phyloP scores from a whole-genome alignment of 1,284 basidiomycete genomes.

The Jaminaea rosea region DNA sequence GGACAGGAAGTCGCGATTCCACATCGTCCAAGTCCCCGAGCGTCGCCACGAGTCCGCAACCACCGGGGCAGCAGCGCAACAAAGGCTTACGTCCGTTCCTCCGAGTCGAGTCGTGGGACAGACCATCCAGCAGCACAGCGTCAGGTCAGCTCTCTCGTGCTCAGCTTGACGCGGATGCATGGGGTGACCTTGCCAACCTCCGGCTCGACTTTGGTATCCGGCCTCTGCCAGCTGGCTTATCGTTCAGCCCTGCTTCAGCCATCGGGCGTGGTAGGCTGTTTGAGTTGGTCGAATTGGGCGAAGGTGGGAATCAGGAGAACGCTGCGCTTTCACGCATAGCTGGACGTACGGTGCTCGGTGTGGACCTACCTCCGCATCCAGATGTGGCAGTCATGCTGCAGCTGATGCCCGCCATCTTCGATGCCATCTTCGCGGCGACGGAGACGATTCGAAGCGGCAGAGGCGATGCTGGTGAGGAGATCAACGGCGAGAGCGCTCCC shows the following conservation, averaged over 20 bases:
- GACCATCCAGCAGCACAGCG: too few species aligned
- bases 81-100: too few species aligned
- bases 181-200: conserved; percentile 13
- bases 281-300: conserved; percentile 11
- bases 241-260: conserved; percentile 8
- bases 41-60: too few species aligned
- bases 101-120: too few species aligned
- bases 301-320: background rate
- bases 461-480: too few species aligned
- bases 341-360: background rate
- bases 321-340: background rate
- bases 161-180: conserved; percentile 9
- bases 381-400: background rate
- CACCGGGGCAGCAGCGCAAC: too few species aligned
- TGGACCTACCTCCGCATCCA: background rate
- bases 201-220: conserved; percentile 34
- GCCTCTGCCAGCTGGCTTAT: conserved; percentile 14
- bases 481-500: too few species aligned
- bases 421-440: conserved; percentile 4
- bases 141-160: too few species aligned
- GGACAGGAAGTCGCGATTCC: too few species aligned
- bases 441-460: background rate
- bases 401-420: conserved; percentile 6
- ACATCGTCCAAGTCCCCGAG: too few species aligned
- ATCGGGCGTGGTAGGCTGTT: conserved; percentile 18